Evolutionary conservation across 179 eudicot species (phyloP).

Genomic region (Beta corolliflora): DNA sequence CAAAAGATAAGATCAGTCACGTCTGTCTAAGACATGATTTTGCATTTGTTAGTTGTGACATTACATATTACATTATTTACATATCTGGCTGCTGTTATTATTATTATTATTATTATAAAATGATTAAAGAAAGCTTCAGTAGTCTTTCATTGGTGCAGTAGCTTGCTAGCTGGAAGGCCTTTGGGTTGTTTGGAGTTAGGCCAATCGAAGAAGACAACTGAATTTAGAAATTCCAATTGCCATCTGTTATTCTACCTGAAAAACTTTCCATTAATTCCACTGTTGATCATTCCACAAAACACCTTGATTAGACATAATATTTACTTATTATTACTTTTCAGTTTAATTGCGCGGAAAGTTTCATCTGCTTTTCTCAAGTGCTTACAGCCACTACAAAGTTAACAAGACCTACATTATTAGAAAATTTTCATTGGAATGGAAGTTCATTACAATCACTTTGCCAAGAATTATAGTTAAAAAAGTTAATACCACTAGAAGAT

Average conservation of each 20-base stretch:
- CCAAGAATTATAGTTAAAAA: no score
- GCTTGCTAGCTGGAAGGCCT: not conserved
- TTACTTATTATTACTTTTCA: not conserved
- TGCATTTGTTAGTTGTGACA: not conserved
- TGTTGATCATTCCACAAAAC: not conserved
- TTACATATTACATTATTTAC: not conserved
- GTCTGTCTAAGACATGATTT: not conserved
- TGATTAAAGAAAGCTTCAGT: not conserved
- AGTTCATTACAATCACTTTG: no score
- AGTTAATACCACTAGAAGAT: no score
- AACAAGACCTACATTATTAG: not conserved
- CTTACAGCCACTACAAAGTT: not conserved
- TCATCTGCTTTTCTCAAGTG: not conserved
- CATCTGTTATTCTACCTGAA: constrained; percentile 10
- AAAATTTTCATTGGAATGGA: no score
- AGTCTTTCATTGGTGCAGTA: not conserved
- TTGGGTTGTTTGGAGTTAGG: constrained; percentile 4
- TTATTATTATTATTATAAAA: not conserved
- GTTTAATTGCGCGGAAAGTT: not conserved
- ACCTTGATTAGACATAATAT: not conserved
- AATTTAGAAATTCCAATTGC: not conserved
- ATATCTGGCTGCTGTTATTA: not conserved
- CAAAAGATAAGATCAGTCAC: not conserved
- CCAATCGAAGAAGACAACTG: not conserved
- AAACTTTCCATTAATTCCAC: not conserved